Conservation (phyloP, 257 asterid species). For the Ajuga chamaepitys region DNA sequence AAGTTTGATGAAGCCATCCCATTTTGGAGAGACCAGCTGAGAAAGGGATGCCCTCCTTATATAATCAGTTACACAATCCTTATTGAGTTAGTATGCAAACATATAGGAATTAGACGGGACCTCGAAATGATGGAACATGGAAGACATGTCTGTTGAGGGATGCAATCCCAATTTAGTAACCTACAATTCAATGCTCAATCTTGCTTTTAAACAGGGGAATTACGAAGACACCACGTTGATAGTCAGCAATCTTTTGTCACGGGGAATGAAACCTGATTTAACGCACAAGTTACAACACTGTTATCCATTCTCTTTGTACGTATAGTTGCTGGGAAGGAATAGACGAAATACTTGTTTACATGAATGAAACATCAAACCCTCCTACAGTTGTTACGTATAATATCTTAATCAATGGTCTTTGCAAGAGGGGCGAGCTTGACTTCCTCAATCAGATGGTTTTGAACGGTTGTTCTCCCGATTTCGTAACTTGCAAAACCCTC, state of each 20-base stretch:
- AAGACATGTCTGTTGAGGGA: slow-evolving; percentile 73
- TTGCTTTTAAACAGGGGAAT: slow-evolving; percentile 56
- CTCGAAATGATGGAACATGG: slow-evolving; percentile 78
- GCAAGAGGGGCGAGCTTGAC: slow-evolving; percentile 66
- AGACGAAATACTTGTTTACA: slow-evolving; percentile 51
- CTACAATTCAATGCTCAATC: slow-evolving; percentile 61
- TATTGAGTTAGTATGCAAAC: slow-evolving; percentile 49
- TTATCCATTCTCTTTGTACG: slow-evolving; percentile 68
- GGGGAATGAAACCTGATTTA: slow-evolving; percentile 65
- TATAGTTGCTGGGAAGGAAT: slow-evolving; percentile 53
- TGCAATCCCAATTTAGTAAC: slow-evolving; percentile 83
- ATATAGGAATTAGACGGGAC: slow-evolving; percentile 53
- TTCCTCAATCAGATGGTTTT: slow-evolving; percentile 58
- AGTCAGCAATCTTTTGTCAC: slow-evolving; percentile 44
- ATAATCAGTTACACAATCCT: slow-evolving; percentile 64
- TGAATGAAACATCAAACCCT: slow-evolving; percentile 53
- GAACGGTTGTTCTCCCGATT: slow-evolving; percentile 43
- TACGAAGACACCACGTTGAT: slow-evolving; percentile 44
- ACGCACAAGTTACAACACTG: slow-evolving; percentile 75
- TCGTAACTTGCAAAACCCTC: slow-evolving; percentile 77
- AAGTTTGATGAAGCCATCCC: slow-evolving; percentile 54
- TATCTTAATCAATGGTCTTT: slow-evolving; percentile 64
- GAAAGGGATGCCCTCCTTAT: slow-evolving; percentile 83
- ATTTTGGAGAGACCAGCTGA: slow-evolving; percentile 75
- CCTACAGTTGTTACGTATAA: slow-evolving; percentile 66